Evolutionary conservation across 2,329 filamentous ascomycete genomes (phyloP).

Genomic region (Bisporella sp.): DNA sequence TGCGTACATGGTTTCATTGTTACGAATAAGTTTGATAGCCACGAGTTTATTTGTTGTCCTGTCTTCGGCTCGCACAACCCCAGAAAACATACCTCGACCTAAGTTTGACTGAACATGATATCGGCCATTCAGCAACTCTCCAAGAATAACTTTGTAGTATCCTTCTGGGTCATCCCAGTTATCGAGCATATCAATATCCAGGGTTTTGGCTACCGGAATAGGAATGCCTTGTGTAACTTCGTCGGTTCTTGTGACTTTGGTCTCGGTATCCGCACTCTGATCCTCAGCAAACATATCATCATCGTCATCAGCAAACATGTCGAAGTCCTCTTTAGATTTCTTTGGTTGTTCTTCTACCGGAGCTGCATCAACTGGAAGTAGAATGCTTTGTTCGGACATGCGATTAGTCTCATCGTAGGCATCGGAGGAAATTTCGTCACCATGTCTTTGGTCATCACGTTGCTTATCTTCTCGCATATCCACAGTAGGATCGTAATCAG

Average conservation of each 20-base stretch:
- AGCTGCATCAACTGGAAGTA: conserved; percentile 31
- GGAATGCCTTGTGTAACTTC: conserved; percentile 39
- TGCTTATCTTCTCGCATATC: conserved; percentile 82
- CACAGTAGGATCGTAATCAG: conserved; percentile 82
- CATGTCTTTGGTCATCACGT: conserved; percentile 58
- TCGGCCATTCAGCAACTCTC: conserved; percentile 80
- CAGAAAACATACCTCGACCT: conserved; percentile 93
- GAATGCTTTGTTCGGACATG: conserved; percentile 42
- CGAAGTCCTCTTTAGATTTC: conserved; percentile 57
- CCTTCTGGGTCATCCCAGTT: conserved; percentile 92
- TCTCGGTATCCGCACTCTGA: conserved; percentile 30
- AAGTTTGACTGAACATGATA: conserved; percentile 85
- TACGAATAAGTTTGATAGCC: conserved; percentile 95
- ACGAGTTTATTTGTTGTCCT: conserved; percentile 68
- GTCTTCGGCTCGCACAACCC: conserved; percentile 84
- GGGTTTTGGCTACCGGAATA: conserved; percentile 42
- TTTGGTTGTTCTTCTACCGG: conserved; percentile 31
- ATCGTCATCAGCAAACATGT: conserved; percentile 85
- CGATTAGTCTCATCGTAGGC: conserved; percentile 53
- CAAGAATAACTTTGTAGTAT: conserved; percentile 91
- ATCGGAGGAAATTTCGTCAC: conserved; percentile 45
- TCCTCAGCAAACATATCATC: conserved; percentile 57
- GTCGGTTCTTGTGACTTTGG: conserved; percentile 28
- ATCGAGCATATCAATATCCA: conserved; percentile 73
- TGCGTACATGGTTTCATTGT: conserved; percentile 75